Base-by-base conservation (phyloP, 768 basidiomycete genomes). In the Pisolithus marmoratus region DNA sequence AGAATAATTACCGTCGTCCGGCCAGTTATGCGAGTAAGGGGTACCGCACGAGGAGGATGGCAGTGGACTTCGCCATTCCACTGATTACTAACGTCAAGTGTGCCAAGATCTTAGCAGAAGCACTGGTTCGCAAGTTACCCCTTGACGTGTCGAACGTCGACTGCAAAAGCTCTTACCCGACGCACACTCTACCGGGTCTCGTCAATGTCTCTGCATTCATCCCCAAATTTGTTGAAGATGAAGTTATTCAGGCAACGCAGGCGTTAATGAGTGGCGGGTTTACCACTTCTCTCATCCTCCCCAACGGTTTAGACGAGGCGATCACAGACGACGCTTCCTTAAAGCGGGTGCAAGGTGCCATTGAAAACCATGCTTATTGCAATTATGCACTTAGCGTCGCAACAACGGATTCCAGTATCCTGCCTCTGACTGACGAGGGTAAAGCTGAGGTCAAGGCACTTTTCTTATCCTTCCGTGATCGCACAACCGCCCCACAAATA, bases 41-140 rank as follows among this genome's bases (percentile, higher is more conserved):
- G 8, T 98, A 98, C 69, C 83, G 84, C 54, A 95, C 94, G 27
- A 89, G 96, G 60, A 88, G 96, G 48, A 94, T 98, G 94, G 96
- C 96, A 6, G 94, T 99, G 57, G 96, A 99, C 69, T 97, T 95
- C 62, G 96, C 94, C 27, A 85, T 98, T 31, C 96, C 96, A 1
- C 78, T 98, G 48, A 92, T 98, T 65, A 98, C 95, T 41, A 98
- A 99, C 67, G 89, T 99, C 74, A 99, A 99, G 75, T 94, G 93
- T 63, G 95, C 95, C 51, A 99, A 98, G 69, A 78, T 99, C 64
- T 80, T 98, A 38, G 88, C 91, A 15, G 94, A 98, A 71, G 96
- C 95, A 2, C 75, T 94, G 46, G 85, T 93, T 46, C 83, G 92
- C 57, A 93, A 84, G 68, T 75, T 95, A n/a, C 83, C 93, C 5